A percentile compares a stretch with the other conserved stretches of the same genome.
These are phyloP conservation scores for Myotisia sp. DNA, from an alignment of 2,329 filamentous ascomycete genomes.

Conservation along the genomic window DNA sequence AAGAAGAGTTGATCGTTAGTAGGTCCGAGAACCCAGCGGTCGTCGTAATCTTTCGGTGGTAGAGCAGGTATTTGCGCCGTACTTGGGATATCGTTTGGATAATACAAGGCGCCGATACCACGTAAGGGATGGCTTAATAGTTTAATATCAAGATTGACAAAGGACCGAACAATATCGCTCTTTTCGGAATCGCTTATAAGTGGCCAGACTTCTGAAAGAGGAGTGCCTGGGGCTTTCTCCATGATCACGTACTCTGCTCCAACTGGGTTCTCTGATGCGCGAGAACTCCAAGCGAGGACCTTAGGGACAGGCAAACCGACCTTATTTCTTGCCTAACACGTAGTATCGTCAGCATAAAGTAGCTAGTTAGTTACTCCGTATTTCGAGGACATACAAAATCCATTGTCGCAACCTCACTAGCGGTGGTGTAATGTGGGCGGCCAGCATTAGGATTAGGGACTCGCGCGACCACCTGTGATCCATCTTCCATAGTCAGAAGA, in stretches of 20 bases:
- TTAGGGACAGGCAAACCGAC: conserved; percentile 11
- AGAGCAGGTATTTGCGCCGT: conserved; percentile 2
- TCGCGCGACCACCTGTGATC: conserved; percentile 17
- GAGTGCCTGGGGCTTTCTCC: conserved; percentile 15
- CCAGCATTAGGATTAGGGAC: conserved; percentile 20
- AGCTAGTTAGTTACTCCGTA: not conserved
- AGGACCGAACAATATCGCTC: conserved; percentile 4
- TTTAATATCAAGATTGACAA: conserved; percentile 2
- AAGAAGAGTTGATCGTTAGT: conserved; percentile 4
- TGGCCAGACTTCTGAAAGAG: conserved; percentile 4
- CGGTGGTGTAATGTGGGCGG: conserved; percentile 7
- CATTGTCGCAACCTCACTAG: conserved; percentile 18
- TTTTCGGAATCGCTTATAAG: conserved; percentile 1
- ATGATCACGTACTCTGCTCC: conserved; percentile 15
- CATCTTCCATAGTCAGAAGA: conserved; percentile 21
- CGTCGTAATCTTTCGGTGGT: not conserved
- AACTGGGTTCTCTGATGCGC: conserved; percentile 11
- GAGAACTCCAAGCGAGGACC: conserved; percentile 7
- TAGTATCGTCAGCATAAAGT: conserved; percentile 16
- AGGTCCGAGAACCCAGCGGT: conserved; percentile 6
- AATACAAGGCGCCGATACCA: conserved; percentile 7
- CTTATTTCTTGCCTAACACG: conserved; percentile 15
- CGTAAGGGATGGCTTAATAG: conserved; percentile 3
- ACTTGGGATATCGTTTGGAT: conserved; percentile 2
- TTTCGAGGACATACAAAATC: conserved; percentile 17